Evolutionary conservation across 805 yeast species (phyloP).

Genomic region (Trichomonascus vanleenenianus): DNA sequence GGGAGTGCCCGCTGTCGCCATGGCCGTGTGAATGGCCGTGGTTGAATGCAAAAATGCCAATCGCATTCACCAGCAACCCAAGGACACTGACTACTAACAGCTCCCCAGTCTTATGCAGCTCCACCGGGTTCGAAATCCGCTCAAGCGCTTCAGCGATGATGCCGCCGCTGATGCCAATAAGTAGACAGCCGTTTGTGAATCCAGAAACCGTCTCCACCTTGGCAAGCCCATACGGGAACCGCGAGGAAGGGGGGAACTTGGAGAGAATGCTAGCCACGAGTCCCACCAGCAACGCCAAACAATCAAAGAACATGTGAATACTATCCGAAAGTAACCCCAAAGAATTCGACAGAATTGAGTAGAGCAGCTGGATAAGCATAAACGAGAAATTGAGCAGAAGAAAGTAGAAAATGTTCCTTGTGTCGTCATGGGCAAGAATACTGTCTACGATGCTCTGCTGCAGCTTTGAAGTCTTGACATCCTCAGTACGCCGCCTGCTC

Average conservation of each 20-base stretch:
- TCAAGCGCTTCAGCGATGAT: constrained; percentile 82
- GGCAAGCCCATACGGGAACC: constrained; percentile 78
- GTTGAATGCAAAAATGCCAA: constrained; percentile 91
- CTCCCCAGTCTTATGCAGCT: constrained; percentile 72
- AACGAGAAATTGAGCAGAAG: constrained; percentile 78
- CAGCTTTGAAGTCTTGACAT: background rate
- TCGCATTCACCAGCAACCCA: constrained; percentile 81
- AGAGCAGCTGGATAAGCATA: constrained; percentile 88
- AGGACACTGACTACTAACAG: constrained; percentile 73
- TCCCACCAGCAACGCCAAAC: constrained; percentile 84
- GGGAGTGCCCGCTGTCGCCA: constrained; percentile 37
- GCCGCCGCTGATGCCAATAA: constrained; percentile 83
- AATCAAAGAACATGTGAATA: constrained; percentile 92
- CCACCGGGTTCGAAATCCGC: constrained; percentile 70
- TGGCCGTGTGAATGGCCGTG: constrained; percentile 58
- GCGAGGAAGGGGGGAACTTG: constrained; percentile 51
- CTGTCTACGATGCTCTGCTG: constrained; percentile 26
- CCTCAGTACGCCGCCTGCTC: background rate
- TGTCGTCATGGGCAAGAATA: constrained; percentile 51
- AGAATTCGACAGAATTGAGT: constrained; percentile 88
- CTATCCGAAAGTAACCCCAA: constrained; percentile 89
- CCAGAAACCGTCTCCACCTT: constrained; percentile 91
- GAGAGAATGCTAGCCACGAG: constrained; percentile 71
- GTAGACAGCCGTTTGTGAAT: constrained; percentile 83
- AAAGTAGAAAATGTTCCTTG: constrained; percentile 83